Percentiles rank a stretch among this genome's conserved stretches.
These are phyloP conservation scores for Epicoccum nigrum DNA, from an alignment of 2,329 filamentous ascomycete genomes.

Conservation along the genomic window DNA sequence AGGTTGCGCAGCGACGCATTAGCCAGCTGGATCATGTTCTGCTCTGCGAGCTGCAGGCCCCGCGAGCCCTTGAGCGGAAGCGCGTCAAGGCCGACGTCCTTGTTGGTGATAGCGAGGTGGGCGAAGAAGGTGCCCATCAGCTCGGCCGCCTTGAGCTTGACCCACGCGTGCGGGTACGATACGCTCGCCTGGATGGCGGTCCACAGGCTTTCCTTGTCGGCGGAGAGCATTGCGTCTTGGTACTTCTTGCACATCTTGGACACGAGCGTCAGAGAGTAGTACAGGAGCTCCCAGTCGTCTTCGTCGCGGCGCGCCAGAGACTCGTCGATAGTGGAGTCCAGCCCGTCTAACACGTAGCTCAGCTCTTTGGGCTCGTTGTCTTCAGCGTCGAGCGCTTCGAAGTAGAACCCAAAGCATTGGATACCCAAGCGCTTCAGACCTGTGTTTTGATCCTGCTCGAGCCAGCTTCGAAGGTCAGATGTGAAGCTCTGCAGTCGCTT, in stretches of 20 bases:
- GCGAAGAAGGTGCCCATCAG: constrained; percentile 79
- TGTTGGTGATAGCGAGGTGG: constrained; percentile 73
- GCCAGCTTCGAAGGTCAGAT: constrained; percentile 73
- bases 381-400: constrained; percentile 63
- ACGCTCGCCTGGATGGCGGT: constrained; percentile 69
- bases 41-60: constrained; percentile 70
- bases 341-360: constrained; percentile 59
- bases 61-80: constrained; percentile 71
- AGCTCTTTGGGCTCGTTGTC: constrained; percentile 70
- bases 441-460: constrained; percentile 74
- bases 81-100: constrained; percentile 57
- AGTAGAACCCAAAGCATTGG: constrained; percentile 82
- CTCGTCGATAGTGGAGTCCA: constrained; percentile 60
- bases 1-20: constrained; percentile 65
- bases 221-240: constrained; percentile 67
- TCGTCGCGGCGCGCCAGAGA: constrained; percentile 58
- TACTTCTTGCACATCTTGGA: constrained; percentile 71
- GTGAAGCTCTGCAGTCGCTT: constrained; percentile 75
- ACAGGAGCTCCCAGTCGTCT: constrained; percentile 74
- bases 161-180: constrained; percentile 71
- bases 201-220: constrained; percentile 72
- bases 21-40: constrained; percentile 66
- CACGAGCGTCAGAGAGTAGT: constrained; percentile 73
- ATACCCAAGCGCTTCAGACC: constrained; percentile 75
- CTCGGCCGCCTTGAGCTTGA: constrained; percentile 78